These are phyloP conservation scores for Tetradesmus lagerheimii DNA, from an alignment of 139 green algal genomes.

Conservation along the genomic window DNA sequence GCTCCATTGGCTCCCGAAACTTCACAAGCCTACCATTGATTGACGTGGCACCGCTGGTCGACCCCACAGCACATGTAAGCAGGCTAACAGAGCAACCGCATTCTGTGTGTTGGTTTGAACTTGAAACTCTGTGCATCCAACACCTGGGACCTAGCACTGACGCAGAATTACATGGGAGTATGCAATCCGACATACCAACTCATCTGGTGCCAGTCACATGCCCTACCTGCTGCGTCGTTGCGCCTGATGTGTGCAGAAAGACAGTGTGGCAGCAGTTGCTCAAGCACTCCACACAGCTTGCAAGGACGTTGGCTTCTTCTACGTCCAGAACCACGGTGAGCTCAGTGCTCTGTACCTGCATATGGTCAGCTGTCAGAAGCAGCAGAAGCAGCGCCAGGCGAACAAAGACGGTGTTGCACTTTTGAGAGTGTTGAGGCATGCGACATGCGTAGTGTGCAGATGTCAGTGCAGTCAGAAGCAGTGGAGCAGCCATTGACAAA, in stretches of 20 bases:
- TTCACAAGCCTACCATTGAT: slow-evolving; percentile 28
- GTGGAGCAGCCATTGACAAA: no score
- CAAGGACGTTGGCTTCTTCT: slow-evolving; percentile 72
- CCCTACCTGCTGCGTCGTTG: background rate
- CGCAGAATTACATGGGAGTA: background rate
- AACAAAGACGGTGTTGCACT: background rate
- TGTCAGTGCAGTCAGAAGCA: no score
- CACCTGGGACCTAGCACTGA: no score
- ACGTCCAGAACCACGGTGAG: slow-evolving; percentile 57
- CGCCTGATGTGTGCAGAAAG: background rate
- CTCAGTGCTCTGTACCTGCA: background rate
- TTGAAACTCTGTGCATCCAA: no score
- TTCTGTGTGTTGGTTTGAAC: no score
- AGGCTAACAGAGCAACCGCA: background rate
- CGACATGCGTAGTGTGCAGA: background rate
- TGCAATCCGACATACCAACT: background rate
- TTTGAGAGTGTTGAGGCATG: background rate
- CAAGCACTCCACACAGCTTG: slow-evolving; percentile 47
- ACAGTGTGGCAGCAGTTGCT: background rate
- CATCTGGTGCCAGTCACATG: background rate
- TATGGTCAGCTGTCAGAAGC: background rate
- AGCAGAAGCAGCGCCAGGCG: no score
- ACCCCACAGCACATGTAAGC: background rate
- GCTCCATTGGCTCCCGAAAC: background rate
- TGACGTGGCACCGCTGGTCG: slow-evolving; percentile 23